Conservation (phyloP, 108 stramenopile genomes). For the Skeletonema menzelii region DNA sequence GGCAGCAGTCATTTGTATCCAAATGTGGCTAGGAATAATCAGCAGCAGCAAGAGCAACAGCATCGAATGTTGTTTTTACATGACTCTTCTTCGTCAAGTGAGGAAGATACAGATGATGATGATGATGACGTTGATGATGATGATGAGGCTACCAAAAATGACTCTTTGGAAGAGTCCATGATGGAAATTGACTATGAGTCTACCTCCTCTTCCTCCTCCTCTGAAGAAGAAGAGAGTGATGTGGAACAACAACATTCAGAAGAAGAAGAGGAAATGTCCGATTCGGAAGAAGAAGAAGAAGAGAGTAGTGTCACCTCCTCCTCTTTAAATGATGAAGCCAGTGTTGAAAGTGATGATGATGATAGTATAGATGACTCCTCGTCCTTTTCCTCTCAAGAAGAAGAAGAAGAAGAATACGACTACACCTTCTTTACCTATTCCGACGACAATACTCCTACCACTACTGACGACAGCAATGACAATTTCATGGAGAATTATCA, state of each 20-base stretch:
- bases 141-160: too few species aligned
- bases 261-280: background rate
- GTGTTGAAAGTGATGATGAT: background rate
- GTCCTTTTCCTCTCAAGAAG: slow-evolving; percentile 7
- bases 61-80: too few species aligned
- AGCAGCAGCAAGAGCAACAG: too few species aligned
- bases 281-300: background rate
- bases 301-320: background rate
- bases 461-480: background rate
- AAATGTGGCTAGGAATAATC: too few species aligned
- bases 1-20: too few species aligned
- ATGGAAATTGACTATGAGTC: too few species aligned
- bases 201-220: too few species aligned
- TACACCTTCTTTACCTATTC: background rate
- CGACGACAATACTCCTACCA: too few species aligned
- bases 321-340: background rate
- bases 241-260: background rate
- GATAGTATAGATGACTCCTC: slow-evolving; percentile 14
- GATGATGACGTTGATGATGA: too few species aligned
- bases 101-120: too few species aligned
- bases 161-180: too few species aligned
- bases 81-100: too few species aligned
- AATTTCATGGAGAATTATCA: background rate
- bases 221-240: background rate
- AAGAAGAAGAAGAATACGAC: background rate